Base-by-base conservation (phyloP, 805 yeast species). In the Lachancea dasiensis region DNA sequence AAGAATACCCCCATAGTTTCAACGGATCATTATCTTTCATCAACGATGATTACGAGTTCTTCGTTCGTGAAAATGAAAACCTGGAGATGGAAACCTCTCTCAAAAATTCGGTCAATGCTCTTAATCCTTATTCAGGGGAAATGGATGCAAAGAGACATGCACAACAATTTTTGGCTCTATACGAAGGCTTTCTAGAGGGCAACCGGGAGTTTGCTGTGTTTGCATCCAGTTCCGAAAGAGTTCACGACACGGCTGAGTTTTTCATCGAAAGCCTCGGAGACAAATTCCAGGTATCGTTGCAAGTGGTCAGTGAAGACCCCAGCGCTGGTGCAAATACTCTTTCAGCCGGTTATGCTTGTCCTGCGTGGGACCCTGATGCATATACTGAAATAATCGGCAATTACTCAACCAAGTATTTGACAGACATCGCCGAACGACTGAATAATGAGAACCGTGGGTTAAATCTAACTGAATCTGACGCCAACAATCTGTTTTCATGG, bases 391-490 rank as follows among this genome's bases (percentile, higher is more conserved):
- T 50, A 11, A 27, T 44, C 19, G 47, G 38, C 14, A 39, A 41
- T 2, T 56, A 51, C 40, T 43, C 53, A 4, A 40, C 46, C 6
- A 37, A 41, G 3, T 82, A 74, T 56, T 65, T 81, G 46, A 49
- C 57, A 5, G 63, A 58, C 15, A 84, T 85, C 20, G 71, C 79
- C 5, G 56, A 56, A n/a, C 69, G 94, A 49, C 62, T 83, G 34
- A 72, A 72, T 49, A 54, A 56, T 31, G 65, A 69, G 34, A 75
- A 83, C 38, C 75, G 76, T 3, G 81, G 77, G 2, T 63, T 66
- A 46, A 63, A 75, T 46, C 46, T 83, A 38, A 69, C 78, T 3
- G 52, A 65, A 2, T 50, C 56, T 25, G 90, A 85, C 50, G 72
- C 78, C 18, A 60, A 56, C 29, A 60, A 58, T 17, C 50, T 84